Percentiles rank a stretch among this genome's conserved stretches.
Conservation (phyloP, 805 yeast species). For the Candida ipomoeae region DNA sequence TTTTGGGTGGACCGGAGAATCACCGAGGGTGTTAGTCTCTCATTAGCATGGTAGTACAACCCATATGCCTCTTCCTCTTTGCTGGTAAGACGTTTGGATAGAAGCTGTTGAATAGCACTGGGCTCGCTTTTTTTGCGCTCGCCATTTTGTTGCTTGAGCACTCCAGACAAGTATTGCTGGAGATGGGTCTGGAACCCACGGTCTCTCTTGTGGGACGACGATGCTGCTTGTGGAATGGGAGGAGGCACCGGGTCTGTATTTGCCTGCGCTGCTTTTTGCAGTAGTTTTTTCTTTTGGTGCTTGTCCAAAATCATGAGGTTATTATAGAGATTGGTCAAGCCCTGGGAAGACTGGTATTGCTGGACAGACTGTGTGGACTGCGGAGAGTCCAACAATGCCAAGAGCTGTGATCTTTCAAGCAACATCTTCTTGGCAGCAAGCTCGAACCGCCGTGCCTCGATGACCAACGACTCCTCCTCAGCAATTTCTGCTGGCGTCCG, state of each 20-base stretch:
- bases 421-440: conserved; percentile 87
- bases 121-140: conserved; percentile 30
- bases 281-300: conserved; percentile 49
- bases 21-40: conserved; percentile 75
- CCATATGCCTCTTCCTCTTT: conserved; percentile 87
- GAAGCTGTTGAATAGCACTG: conserved; percentile 37
- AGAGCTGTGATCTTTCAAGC: conserved; percentile 71
- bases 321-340: conserved; percentile 80
- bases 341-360: conserved; percentile 80
- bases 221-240: conserved; percentile 49
- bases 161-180: conserved; percentile 38
- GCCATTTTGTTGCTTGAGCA: conserved; percentile 31
- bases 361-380: conserved; percentile 68
- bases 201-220: conserved; percentile 44
- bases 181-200: conserved; percentile 42
- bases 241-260: conserved; percentile 51
- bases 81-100: conserved; percentile 56
- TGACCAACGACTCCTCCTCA: conserved; percentile 90
- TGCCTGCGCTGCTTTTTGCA: conserved; percentile 31
- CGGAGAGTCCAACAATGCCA: conserved; percentile 83
- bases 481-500: conserved; percentile 96
- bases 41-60: conserved; percentile 65
- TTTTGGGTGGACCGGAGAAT: conserved; percentile 64
- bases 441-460: conserved; percentile 90
- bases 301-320: conserved; percentile 70